Percentiles rank a stretch among this genome's conserved stretches.
Conservation (phyloP, 2,329 filamentous ascomycete species). For the Colletotrichum neosansevieriae region DNA sequence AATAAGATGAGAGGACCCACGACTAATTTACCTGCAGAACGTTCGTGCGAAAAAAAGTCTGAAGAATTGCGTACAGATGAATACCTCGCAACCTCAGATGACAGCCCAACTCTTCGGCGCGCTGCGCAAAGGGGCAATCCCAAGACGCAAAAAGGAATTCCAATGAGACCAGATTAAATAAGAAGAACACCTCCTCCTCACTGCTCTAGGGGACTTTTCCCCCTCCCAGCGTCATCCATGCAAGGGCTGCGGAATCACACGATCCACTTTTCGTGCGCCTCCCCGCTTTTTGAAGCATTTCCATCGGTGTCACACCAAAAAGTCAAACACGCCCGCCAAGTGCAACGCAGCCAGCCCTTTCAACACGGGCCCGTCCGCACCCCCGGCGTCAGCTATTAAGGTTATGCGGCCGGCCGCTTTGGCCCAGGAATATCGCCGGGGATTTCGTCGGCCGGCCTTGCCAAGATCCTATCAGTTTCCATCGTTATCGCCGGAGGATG, state of each 20-base stretch:
- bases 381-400: conserved; percentile 28
- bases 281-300: no score
- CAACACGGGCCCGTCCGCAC: neutral
- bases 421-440: conserved; percentile 4
- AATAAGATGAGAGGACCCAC: neutral
- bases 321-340: neutral
- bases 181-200: conserved; percentile 16
- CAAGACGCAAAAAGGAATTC: neutral
- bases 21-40: conserved; percentile 10
- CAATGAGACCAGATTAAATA: neutral
- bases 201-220: no score
- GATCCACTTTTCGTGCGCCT: neutral
- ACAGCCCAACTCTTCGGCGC: conserved; percentile 7
- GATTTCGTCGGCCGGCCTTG: neutral
- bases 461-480: neutral
- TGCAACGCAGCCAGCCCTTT: no score
- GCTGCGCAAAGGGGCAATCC: neutral
- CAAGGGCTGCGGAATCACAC: neutral
- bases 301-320: neutral
- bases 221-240: conserved; percentile 3
- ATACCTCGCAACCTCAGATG: conserved; percentile 6
- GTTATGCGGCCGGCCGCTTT: conserved; percentile 23
- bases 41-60: conserved; percentile 19
- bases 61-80: neutral
- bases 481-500: no score